Percentiles rank a stretch among this genome's conserved stretches.
These are phyloP conservation scores for Neltuma alba DNA, from an alignment of 306 rosid genomes.

Conservation along the genomic window DNA sequence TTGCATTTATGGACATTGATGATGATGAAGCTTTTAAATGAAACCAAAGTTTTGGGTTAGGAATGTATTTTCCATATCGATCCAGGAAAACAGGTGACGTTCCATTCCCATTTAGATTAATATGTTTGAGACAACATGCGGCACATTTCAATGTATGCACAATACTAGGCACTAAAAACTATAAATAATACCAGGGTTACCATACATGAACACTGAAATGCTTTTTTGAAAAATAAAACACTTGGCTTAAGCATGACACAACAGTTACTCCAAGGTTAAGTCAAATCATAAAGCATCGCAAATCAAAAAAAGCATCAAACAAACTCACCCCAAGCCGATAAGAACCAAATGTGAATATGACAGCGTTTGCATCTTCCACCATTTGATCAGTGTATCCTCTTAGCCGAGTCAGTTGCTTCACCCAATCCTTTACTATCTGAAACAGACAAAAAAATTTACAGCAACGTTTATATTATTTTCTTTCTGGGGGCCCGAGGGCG, in stretches of 20 bases:
- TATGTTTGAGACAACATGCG: background rate
- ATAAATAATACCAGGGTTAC: background rate
- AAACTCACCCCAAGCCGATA: conserved; percentile 83
- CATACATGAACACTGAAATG: background rate
- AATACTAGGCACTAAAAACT: background rate
- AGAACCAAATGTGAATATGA: too few species aligned
- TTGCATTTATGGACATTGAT: background rate
- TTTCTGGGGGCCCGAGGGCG: too few species aligned
- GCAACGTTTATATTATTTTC: background rate
- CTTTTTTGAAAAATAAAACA: background rate
- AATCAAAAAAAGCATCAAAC: background rate
- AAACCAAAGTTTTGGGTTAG: background rate
- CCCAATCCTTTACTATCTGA: conserved; percentile 85
- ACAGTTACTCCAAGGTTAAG: background rate
- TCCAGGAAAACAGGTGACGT: background rate
- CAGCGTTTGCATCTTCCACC: conserved; percentile 91
- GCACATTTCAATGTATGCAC: background rate
- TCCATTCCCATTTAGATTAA: background rate
- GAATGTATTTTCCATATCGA: background rate
- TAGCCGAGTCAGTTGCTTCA: conserved; percentile 66
- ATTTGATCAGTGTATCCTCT: conserved; percentile 92
- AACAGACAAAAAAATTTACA: conserved; percentile 20
- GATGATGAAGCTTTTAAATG: background rate
- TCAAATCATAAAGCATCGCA: background rate
- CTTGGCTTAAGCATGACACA: background rate